Conservation (phyloP, 2,329 filamentous ascomycete species). For the Alternaria conjuncta region DNA sequence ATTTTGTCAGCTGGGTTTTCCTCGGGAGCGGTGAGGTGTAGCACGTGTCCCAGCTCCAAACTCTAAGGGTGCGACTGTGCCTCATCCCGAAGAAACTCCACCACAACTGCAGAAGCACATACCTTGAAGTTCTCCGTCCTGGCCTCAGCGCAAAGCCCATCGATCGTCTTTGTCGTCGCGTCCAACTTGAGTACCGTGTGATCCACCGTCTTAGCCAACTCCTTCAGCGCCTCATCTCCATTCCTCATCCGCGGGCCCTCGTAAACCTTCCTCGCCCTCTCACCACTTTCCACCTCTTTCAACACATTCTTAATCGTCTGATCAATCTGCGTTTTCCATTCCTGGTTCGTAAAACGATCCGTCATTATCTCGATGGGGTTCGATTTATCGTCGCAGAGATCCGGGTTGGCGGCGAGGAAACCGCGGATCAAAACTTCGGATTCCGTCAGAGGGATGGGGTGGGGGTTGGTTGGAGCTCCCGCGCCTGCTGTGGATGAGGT, state of each 20-base stretch:
- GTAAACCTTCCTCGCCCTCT: constrained; percentile 37
- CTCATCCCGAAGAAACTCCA: not conserved
- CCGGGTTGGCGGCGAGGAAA: constrained; percentile 43
- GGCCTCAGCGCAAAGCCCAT: constrained; percentile 63
- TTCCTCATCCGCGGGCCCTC: constrained; percentile 36
- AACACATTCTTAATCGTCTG: constrained; percentile 42
- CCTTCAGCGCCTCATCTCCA: constrained; percentile 32
- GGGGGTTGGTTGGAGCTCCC: constrained; percentile 17
- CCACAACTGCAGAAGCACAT: constrained; percentile 6
- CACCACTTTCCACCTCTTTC: constrained; percentile 34
- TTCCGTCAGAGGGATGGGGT: constrained; percentile 37
- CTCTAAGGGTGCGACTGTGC: not conserved
- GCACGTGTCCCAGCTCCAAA: not conserved
- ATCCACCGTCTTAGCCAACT: constrained; percentile 52
- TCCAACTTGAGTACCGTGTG: constrained; percentile 60
- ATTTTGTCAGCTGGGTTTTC: constrained; percentile 1
- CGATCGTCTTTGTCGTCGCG: constrained; percentile 57
- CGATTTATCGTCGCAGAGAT: constrained; percentile 35
- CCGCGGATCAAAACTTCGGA: constrained; percentile 43
- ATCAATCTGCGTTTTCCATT: constrained; percentile 53
- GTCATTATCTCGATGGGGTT: constrained; percentile 46
- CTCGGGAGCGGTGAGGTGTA: not conserved
- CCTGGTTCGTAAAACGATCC: constrained; percentile 53
- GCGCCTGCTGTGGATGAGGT: constrained; percentile 12
- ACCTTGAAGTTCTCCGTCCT: constrained; percentile 55